Conservation (phyloP, 2,329 filamentous ascomycete species). For the Penicillium concentricum region DNA sequence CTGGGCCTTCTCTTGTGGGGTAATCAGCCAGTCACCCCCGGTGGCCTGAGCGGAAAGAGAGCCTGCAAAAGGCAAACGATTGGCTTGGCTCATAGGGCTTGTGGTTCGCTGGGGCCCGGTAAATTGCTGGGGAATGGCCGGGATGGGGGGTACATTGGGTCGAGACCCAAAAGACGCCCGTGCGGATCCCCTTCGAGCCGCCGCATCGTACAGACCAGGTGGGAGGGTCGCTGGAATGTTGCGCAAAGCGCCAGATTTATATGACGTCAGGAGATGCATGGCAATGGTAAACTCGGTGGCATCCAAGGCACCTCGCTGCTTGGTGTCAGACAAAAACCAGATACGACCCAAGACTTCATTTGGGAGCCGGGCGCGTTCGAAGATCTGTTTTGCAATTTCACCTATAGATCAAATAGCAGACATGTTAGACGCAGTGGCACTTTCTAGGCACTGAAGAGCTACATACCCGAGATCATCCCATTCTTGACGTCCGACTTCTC, state of each 20-base stretch:
- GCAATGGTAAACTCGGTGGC: slow-evolving; percentile 94
- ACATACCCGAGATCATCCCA: slow-evolving; percentile 67
- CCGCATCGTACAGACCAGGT: slow-evolving; percentile 84
- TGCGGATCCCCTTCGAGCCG: slow-evolving; percentile 64
- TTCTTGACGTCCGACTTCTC: slow-evolving; percentile 80
- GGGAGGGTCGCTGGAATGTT: slow-evolving; percentile 78
- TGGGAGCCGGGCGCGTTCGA: slow-evolving; percentile 85
- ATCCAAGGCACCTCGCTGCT: slow-evolving; percentile 83
- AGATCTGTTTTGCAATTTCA: slow-evolving; percentile 87
- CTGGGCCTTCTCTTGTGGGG: slow-evolving; percentile 75
- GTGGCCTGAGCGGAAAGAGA: slow-evolving; percentile 55
- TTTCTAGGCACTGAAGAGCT: background rate
- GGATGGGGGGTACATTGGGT: slow-evolving; percentile 55
- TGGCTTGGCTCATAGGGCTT: slow-evolving; percentile 52
- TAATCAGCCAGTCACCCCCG: slow-evolving; percentile 76
- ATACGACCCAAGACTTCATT: slow-evolving; percentile 92
- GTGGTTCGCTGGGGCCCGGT: slow-evolving; percentile 60
- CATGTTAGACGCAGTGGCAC: background rate
- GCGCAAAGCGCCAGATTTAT: slow-evolving; percentile 79
- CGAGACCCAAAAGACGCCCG: slow-evolving; percentile 53
- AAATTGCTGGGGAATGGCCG: slow-evolving; percentile 78
- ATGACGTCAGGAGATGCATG: slow-evolving; percentile 93
- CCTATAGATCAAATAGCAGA: slow-evolving; percentile 46
- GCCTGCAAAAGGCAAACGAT: slow-evolving; percentile 49
- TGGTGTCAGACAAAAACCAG: slow-evolving; percentile 92